A percentile compares a stretch with the other conserved stretches of the same genome.
Evolutionary conservation across 2,329 filamentous ascomycete genomes (phyloP).

Genomic region (Ilyonectria mors-panacis): DNA sequence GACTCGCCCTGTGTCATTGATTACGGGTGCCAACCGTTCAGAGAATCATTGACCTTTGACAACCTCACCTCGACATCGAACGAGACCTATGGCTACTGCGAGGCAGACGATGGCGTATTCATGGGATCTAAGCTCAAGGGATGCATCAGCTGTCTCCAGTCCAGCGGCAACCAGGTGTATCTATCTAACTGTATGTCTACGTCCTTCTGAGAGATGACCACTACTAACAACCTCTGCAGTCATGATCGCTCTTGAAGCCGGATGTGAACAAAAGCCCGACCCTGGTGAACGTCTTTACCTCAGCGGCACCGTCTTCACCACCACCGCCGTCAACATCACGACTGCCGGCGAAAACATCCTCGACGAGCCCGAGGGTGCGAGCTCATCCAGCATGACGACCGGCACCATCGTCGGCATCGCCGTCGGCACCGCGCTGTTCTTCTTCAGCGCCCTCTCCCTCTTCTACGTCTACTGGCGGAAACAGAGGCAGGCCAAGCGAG

Average conservation of each 20-base stretch:
- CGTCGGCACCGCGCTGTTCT: constrained; percentile 60
- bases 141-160: constrained; percentile 61
- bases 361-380: constrained; percentile 45
- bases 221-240: constrained; percentile 52
- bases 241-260: constrained; percentile 62
- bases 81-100: constrained; percentile 59
- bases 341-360: constrained; percentile 48
- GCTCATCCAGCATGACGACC: constrained; percentile 55
- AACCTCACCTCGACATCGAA: constrained; percentile 43
- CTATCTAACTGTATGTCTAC: constrained; percentile 64
- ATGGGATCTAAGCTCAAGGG: constrained; percentile 49
- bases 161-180: constrained; percentile 58
- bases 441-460: constrained; percentile 60
- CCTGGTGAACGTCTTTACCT: constrained; percentile 58
- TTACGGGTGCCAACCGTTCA: constrained; percentile 58
- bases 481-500: constrained; percentile 49
- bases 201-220: neutral
- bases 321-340: constrained; percentile 57
- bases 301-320: constrained; percentile 60
- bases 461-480: constrained; percentile 65
- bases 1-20: constrained; percentile 62
- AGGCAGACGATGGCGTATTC: constrained; percentile 54
- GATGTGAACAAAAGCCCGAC: constrained; percentile 61
- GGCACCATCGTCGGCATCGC: constrained; percentile 69
- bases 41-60: constrained; percentile 55